Base-by-base conservation (phyloP, 768 basidiomycete species). In the Royoungia palumana region DNA sequence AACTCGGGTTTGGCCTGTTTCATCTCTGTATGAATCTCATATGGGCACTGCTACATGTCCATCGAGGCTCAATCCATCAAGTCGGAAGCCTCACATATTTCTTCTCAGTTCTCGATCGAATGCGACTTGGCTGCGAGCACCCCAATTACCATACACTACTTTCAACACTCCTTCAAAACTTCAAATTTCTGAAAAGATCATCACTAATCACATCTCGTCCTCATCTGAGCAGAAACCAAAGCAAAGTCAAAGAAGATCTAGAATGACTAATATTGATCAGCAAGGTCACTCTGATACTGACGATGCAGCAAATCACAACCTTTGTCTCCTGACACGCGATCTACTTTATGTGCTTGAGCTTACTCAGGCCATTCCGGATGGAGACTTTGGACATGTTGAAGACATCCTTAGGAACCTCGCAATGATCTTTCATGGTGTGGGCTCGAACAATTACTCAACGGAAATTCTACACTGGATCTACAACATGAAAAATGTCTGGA, bases 141-240 rank as follows among this genome's bases (percentile, higher is more conserved):
- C 71, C 70, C 0, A 62, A 73, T 44, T 73, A 70, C 22, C 66
- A 72, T 22, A 62, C 69, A 0, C 56, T 72, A 0, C 35, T 68
- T 0, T 10, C 44, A 0, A 51, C 40, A 0, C 47, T 59, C 1
- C 10, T 46, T 7, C 70, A 73, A 32, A 66, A 6, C 45, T 59
- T 6, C 9, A 28, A 4, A 54, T 60, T 2, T 63, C 67, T 0
- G 25, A 35, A 2, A 5, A 22, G 0, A 70, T 71, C 16, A 35
- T 66, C 5, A 8, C 20, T 0, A 64, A 62, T 5, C 65, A 70
- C 17, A 25, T 8, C 8, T 8, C 24, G 24, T 5, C 17, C 34
- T 2, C 5, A 41, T 1, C 35, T 21, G 13, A 13, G 19, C 27
- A 39, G 34, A 41, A 41, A 39, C 10, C 2, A 21, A n/a, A n/a